Evolutionary conservation across 2,329 filamentous ascomycete genomes (phyloP).

Genomic region (Colletotrichum sp.): DNA sequence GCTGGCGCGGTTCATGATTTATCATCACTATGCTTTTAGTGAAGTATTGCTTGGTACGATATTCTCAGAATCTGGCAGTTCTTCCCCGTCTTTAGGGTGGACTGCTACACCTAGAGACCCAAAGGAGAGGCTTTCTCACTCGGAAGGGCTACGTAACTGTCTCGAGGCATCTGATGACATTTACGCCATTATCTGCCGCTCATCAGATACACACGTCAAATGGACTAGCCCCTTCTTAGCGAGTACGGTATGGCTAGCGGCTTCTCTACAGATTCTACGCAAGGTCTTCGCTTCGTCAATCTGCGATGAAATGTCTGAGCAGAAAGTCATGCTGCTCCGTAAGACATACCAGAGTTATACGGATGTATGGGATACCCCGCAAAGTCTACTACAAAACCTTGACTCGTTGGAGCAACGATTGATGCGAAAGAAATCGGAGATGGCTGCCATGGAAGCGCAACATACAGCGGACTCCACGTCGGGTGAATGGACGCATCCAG

Average conservation of each 20-base stretch:
- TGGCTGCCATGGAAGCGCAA: background rate
- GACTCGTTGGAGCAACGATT: background rate
- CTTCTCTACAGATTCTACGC: background rate
- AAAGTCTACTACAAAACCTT: background rate
- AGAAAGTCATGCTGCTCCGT: accelerated
- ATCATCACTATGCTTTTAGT: background rate
- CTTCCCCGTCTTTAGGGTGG: background rate
- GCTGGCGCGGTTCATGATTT: background rate
- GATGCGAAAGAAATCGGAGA: background rate
- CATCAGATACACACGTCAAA: background rate
- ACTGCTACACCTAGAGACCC: background rate
- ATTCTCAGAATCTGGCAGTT: background rate
- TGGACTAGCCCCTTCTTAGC: background rate
- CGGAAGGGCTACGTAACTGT: background rate
- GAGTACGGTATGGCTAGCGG: background rate
- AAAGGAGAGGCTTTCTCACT: background rate
- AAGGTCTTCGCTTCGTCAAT: background rate
- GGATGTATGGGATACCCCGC: background rate
- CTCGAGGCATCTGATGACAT: background rate
- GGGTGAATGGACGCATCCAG: background rate
- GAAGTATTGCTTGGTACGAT: background rate
- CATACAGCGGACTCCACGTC: background rate
- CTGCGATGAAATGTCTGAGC: background rate
- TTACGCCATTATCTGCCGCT: background rate
- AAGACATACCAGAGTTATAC: background rate